Evolutionary conservation across 1,284 basidiomycete genomes (phyloP).

Genomic region (Sporisorium scitamineum): DNA sequence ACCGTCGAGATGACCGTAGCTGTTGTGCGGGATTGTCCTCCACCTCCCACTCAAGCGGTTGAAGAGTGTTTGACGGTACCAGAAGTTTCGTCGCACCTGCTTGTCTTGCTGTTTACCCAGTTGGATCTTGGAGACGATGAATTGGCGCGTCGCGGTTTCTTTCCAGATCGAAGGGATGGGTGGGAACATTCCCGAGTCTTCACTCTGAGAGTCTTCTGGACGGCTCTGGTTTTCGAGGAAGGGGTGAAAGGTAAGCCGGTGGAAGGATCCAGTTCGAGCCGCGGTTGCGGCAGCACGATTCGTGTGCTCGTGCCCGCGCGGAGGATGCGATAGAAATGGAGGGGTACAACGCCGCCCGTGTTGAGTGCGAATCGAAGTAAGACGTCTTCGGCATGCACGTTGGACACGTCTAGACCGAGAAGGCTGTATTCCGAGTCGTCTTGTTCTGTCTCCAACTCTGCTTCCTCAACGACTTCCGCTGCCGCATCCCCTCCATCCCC

Average conservation of each 20-base stretch:
- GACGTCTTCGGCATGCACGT: constrained; percentile 86
- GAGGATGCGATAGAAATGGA: constrained; percentile 26
- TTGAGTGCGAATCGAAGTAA: constrained; percentile 81
- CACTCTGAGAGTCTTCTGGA: constrained; percentile 77
- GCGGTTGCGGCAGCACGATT: constrained; percentile 68
- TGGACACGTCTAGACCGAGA: constrained; percentile 85
- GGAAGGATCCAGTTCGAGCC: constrained; percentile 71
- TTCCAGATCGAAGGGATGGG: constrained; percentile 80
- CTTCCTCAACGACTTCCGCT: neutral
- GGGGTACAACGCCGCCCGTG: constrained; percentile 56
- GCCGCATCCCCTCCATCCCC: neutral
- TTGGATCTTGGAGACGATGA: constrained; percentile 82
- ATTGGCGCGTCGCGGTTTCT: constrained; percentile 79
- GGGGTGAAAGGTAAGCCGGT: constrained; percentile 1
- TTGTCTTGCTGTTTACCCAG: constrained; percentile 76
- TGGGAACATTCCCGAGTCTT: constrained; percentile 73
- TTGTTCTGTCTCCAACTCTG: constrained; percentile 1
- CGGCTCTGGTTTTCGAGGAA: neutral
- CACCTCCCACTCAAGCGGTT: constrained; percentile 78
- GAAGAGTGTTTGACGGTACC: constrained; percentile 90
- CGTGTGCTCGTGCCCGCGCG: constrained; percentile 22
- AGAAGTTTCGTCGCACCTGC: constrained; percentile 83
- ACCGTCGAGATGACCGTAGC: neutral
- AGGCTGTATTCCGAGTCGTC: constrained; percentile 76
- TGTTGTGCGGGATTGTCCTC: constrained; percentile 72